These are phyloP conservation scores for Pichia sp. DNA, from an alignment of 1,139 yeast genomes.

Conservation along the genomic window DNA sequence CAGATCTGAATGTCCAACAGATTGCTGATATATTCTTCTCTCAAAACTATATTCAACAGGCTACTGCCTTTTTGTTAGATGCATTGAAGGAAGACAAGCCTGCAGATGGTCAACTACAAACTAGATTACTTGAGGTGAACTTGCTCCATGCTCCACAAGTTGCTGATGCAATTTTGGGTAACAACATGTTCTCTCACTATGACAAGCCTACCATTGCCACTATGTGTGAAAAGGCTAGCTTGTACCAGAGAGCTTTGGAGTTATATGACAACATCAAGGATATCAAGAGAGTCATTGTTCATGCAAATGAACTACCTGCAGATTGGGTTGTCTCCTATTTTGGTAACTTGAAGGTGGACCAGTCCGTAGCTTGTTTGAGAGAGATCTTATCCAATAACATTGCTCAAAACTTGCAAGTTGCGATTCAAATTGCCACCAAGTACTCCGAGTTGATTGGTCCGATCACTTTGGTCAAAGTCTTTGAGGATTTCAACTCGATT, in stretches of 20 bases:
- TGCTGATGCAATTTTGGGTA: slow-evolving; percentile 97
- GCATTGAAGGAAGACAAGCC: slow-evolving; percentile 93
- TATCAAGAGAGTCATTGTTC: slow-evolving; percentile 89
- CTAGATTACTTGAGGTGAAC: slow-evolving; percentile 88
- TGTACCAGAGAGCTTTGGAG: slow-evolving; percentile 91
- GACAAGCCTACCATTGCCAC: slow-evolving; percentile 91
- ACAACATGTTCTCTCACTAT: slow-evolving; percentile 91
- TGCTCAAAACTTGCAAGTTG: slow-evolving; percentile 86
- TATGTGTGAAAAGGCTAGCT: slow-evolving; percentile 89
- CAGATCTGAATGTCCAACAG: slow-evolving; percentile 73
- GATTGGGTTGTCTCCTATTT: slow-evolving; percentile 94
- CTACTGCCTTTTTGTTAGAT: slow-evolving; percentile 96
- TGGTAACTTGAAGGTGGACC: slow-evolving; percentile 92
- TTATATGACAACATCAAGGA: slow-evolving; percentile 93
- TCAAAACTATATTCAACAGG: slow-evolving; percentile 93
- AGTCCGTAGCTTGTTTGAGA: slow-evolving; percentile 78
- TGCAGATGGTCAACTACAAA: slow-evolving; percentile 93
- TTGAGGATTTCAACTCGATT: slow-evolving; percentile 85
- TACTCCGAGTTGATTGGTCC: slow-evolving; percentile 93
- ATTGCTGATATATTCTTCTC: slow-evolving; percentile 92
- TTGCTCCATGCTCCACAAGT: slow-evolving; percentile 97
- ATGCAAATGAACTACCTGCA: slow-evolving; percentile 76
- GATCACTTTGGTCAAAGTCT: slow-evolving; percentile 72
- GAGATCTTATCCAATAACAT: slow-evolving; percentile 73
- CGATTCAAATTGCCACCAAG: slow-evolving; percentile 94